Percentiles rank a stretch among this genome's conserved stretches.
Evolutionary conservation across 129 eudicot species (phyloP).

Genomic region (Chrysanthemum makinoi): DNA sequence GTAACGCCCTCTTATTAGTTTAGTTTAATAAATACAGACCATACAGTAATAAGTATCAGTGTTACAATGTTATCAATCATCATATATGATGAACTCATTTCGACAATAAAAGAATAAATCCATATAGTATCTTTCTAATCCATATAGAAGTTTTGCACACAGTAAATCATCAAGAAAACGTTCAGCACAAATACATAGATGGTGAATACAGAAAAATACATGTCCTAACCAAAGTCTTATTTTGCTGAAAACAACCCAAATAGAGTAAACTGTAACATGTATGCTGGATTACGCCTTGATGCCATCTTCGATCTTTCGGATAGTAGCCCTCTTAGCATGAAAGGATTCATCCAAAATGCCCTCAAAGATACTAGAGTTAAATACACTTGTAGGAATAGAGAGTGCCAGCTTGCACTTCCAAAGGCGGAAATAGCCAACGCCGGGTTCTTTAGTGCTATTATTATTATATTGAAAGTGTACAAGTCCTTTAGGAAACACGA

Average conservation of each 20-base stretch:
- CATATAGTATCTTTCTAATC: neutral
- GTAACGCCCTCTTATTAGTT: no score
- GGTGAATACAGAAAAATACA: neutral
- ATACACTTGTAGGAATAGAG: conserved; percentile 30
- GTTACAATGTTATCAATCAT: no score
- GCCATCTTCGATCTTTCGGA: conserved; percentile 38
- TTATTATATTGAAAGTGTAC: conserved; percentile 41
- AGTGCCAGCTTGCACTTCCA: conserved; percentile 44
- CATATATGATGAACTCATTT: neutral
- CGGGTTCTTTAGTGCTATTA: conserved; percentile 17
- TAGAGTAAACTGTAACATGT: neutral
- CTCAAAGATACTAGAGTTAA: conserved; percentile 34
- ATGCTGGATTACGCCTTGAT: conserved; percentile 12
- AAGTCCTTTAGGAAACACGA: conserved; percentile 44
- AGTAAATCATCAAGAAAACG: neutral
- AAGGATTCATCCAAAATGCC: conserved; percentile 43
- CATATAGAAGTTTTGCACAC: neutral
- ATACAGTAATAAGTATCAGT: no score
- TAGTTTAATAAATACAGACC: no score
- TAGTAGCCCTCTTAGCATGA: conserved; percentile 30
- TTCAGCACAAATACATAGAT: neutral
- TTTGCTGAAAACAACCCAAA: neutral
- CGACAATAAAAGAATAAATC: neutral
- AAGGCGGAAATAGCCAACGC: conserved; percentile 30
- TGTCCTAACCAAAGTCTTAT: conserved; percentile 1